Evolutionary conservation across 768 basidiomycete species (phyloP), one percentile per base, ranked within the genome.

Genomic region (Mycena capillaripes): DNA sequence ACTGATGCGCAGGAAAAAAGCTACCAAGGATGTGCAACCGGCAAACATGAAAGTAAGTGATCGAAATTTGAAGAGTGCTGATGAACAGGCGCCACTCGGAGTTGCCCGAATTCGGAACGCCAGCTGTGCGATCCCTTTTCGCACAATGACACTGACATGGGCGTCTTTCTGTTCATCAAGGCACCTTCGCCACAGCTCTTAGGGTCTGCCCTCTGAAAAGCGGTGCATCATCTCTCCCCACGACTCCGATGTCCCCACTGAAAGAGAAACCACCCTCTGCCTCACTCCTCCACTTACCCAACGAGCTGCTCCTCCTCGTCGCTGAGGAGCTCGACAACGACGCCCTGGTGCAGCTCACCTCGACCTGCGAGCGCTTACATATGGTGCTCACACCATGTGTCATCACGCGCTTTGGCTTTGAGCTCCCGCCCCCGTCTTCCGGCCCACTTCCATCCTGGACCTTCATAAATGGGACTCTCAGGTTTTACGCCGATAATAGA

Each of bases 261-360:
- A 48, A 23, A 17, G 12, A 2, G 23, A n/a, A n/a, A n/a, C n/a
- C n/a, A n/a, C 21, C 23, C 46, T 7, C 46, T 23, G 17, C n/a
- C n/a, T 58, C 10, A 11, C 25, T 52, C 50, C 62, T 76, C n/a
- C 25, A 52, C 63, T 42, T 66, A 21, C 66, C 74, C 21, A 72
- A 69, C 44, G 67, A 73, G 62, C 71, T 73, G 1, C 27, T 73
- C 25, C 66, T 69, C 14, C 9, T 64, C 7, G 53, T 73, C 21
- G 12, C 61, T 46, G 60, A 50, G n/a, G 46, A 62, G 29, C 46
- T 68, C 11, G 60, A 48, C 19, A 48, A 69, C 32, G 56, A 68
- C 14, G 44, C 12, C 8, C 66, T 72, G 21, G 6, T 67, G 30
- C 34, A 62, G 16, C 66, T 73, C 10, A 55, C 71, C 0, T 23